Base-by-base conservation (phyloP, 768 basidiomycete genomes). In the Amanita subjunquillea region DNA sequence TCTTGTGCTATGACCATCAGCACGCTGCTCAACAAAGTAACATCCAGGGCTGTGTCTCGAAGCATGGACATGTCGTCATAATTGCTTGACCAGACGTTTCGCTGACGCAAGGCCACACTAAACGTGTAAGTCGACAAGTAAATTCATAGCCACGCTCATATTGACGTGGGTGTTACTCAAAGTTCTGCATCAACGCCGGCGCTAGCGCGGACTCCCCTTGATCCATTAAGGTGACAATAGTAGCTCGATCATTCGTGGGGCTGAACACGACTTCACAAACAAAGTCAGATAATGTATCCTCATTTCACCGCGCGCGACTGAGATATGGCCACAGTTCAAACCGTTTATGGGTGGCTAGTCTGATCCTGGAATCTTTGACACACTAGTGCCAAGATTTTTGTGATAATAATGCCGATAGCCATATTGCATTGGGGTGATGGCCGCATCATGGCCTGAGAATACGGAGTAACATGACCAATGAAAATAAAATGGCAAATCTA, bases 401-500 rank as follows among this genome's bases (percentile, higher is more conserved):
- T 40, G 48, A 39, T 27, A 25, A 20, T 27, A 25, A 20, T 32
- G 34, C 34, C 20, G 47, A 48, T 13, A 20, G 34, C 32, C 47
- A 34, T 17, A 29, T 45, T 45, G 43, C 15, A 30, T 32, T 45
- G 44, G 6, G n/a, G 27, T 46, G 29, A 46, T 46, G 17, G 27
- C 44, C 44, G 44, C 27, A 46, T n/a, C 44, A 20, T 42, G 29
- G 29, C 44, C 44, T 46, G 44, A 46, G 44, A 44, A 44, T 44
- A 22, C 29, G n/a, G 23, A 5, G 23, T 22, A 13, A 46, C 29
- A 27, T 46, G 29, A 17, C 15, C 44, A 30, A 17, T 46, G 44
- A 30, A 27, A 30, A n/a, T 29, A 29, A 30, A 46, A 29, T 25
- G 29, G 27, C 7, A 41, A 41, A 25, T 43, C 42, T 25, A 9